Evolutionary conservation across 1,284 basidiomycete genomes (phyloP).

Genomic region (Trametes hirsuta): DNA sequence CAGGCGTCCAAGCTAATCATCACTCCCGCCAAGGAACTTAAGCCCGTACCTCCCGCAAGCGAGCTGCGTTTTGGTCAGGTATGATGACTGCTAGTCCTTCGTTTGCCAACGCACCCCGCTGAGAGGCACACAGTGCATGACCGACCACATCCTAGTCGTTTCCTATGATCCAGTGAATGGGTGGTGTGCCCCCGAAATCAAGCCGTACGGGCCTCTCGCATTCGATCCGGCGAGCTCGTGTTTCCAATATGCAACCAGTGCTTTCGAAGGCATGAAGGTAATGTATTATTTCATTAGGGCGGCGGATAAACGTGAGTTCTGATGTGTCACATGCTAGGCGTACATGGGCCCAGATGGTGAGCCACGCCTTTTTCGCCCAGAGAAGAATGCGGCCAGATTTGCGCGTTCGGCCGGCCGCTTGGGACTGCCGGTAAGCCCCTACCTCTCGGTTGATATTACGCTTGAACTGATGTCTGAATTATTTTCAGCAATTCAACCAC

Average conservation of each 20-base stretch:
- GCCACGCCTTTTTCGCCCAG: constrained; percentile 76
- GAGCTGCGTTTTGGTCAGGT: constrained; percentile 48
- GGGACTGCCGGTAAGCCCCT: constrained; percentile 59
- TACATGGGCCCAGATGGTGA: constrained; percentile 70
- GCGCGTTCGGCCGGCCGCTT: constrained; percentile 61
- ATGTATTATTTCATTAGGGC: constrained; percentile 37
- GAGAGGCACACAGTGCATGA: constrained; percentile 51
- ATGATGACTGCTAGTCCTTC: background rate
- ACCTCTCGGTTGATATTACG: background rate
- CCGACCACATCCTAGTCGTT: constrained; percentile 91
- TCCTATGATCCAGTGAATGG: constrained; percentile 74
- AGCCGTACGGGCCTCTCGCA: constrained; percentile 62
- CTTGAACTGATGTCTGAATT: too few species aligned
- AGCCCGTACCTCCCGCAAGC: constrained; percentile 42
- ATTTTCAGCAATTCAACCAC: constrained; percentile 59
- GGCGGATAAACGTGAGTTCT: too few species aligned
- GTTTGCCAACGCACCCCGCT: constrained; percentile 25
- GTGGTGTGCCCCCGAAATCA: constrained; percentile 84
- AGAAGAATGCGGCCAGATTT: constrained; percentile 82
- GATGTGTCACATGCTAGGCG: constrained; percentile 46
- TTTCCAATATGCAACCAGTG: constrained; percentile 87
- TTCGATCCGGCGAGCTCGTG: constrained; percentile 88
- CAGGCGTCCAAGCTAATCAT: background rate
- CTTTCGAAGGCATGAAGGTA: constrained; percentile 96
- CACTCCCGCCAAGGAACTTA: constrained; percentile 15